Evolutionary conservation across 805 yeast species (phyloP).

Genomic region (Candida loeiensis): DNA sequence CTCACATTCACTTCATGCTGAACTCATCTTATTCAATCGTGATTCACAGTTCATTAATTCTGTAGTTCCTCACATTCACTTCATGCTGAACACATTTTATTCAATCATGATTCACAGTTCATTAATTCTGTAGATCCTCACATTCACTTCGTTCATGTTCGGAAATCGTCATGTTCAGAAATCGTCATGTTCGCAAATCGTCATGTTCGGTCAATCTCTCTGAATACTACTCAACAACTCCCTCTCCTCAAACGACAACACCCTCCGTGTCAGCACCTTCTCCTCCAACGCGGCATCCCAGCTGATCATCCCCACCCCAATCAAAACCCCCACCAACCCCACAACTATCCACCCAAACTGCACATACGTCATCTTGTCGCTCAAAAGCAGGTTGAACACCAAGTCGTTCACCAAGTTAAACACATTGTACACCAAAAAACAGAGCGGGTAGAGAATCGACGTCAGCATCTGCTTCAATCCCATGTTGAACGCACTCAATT

Average conservation of each 20-base stretch:
- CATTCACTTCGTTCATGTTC: background rate
- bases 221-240: slow-evolving; percentile 36
- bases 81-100: too few species aligned
- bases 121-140: too few species aligned
- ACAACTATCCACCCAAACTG: slow-evolving; percentile 47
- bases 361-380: slow-evolving; percentile 35
- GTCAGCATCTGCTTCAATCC: slow-evolving; percentile 72
- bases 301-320: slow-evolving; percentile 69
- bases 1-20: too few species aligned
- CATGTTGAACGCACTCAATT: slow-evolving; percentile 67
- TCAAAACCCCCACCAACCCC: slow-evolving; percentile 50
- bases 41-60: too few species aligned
- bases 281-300: slow-evolving; percentile 39
- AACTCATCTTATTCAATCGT: too few species aligned
- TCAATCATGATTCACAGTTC: too few species aligned
- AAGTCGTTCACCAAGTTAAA: slow-evolving; percentile 47
- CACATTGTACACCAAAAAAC: slow-evolving; percentile 78
- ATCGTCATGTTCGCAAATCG: too few species aligned
- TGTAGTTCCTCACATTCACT: too few species aligned
- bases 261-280: slow-evolving; percentile 13
- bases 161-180: too few species aligned
- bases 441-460: slow-evolving; percentile 76
- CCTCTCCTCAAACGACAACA: slow-evolving; percentile 51
- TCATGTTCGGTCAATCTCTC: slow-evolving; percentile 3
- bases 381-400: slow-evolving; percentile 57